Evolutionary conservation across 1,284 basidiomycete genomes (phyloP).

Genomic region (Ganoderma resinaceum): DNA sequence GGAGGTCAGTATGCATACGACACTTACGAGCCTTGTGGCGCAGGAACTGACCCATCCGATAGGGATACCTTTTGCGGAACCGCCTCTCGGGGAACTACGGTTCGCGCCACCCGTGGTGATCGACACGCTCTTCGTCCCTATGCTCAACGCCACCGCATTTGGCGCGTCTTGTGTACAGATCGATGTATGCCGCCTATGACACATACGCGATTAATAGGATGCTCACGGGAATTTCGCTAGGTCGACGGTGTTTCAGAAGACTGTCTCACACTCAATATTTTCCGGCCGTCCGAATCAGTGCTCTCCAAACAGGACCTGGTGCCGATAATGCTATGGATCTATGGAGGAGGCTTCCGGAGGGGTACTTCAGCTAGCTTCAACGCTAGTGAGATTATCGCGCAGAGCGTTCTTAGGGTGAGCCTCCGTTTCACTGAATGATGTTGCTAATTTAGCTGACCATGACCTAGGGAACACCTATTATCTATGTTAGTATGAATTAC

Average conservation of each 20-base stretch:
- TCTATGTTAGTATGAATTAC: conserved; percentile 65
- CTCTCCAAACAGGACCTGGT: conserved; percentile 35
- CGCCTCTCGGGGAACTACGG: conserved; percentile 34
- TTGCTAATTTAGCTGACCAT: background rate
- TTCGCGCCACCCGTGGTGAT: conserved; percentile 31
- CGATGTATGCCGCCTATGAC: conserved; percentile 14
- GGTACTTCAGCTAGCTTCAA: conserved; percentile 43
- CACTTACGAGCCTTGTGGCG: background rate
- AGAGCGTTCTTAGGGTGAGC: conserved; percentile 50
- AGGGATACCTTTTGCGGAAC: conserved; percentile 41
- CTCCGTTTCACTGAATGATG: background rate
- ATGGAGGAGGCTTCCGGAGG: conserved; percentile 35
- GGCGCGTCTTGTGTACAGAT: conserved; percentile 30
- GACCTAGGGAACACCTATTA: conserved; percentile 53
- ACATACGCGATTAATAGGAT: background rate
- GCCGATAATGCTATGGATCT: conserved; percentile 47
- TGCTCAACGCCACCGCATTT: conserved; percentile 30
- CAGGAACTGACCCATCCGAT: background rate
- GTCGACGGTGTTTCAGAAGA: conserved; percentile 45
- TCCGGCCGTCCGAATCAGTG: conserved; percentile 45
- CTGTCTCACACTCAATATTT: conserved; percentile 55
- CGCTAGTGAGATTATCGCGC: conserved; percentile 50
- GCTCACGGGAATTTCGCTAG: background rate
- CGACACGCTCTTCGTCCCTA: conserved; percentile 13
- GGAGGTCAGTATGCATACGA: conserved; percentile 21